phyloP scores from a whole-genome alignment of 805 yeast genomes.

The Candida wancherniae region DNA sequence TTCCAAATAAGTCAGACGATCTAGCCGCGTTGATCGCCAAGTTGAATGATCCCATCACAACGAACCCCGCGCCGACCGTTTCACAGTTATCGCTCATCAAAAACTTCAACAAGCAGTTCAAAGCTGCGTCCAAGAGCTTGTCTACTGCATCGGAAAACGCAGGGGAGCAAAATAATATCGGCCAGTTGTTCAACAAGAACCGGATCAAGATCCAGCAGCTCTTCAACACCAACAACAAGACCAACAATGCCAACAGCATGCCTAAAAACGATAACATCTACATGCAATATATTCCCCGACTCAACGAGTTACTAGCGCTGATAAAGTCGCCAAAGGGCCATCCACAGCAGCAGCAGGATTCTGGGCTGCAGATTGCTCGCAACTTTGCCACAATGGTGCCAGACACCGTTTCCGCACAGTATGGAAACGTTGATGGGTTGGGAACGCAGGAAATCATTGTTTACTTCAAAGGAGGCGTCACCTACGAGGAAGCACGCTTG shows the following conservation, averaged over 20 bases:
- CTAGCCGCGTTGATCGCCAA: constrained; percentile 21
- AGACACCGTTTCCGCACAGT: constrained; percentile 27
- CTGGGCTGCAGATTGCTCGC: no score
- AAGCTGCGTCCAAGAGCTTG: constrained; percentile 1
- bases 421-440: constrained; percentile 22
- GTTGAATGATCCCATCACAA: constrained; percentile 25
- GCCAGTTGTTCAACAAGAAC: constrained; percentile 29
- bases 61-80: constrained; percentile 29
- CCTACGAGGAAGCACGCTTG: constrained; percentile 87
- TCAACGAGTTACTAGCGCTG: constrained; percentile 40
- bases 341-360: constrained; percentile 7
- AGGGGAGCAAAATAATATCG: constrained; percentile 18
- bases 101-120: constrained; percentile 7
- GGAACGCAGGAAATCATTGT: constrained; percentile 62
- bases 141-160: not conserved
- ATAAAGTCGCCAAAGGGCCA: constrained; percentile 14
- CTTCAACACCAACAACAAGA: constrained; percentile 23
- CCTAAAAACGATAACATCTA: constrained; percentile 60
- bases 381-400: constrained; percentile 39
- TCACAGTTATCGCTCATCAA: constrained; percentile 30
- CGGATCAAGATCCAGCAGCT: constrained; percentile 27
- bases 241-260: constrained; percentile 8
- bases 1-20: constrained; percentile 40
- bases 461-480: constrained; percentile 81
- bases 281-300: constrained; percentile 85